Percentiles rank a stretch among this genome's conserved stretches.
phyloP scores from a whole-genome alignment of 2,329 filamentous ascomycete genomes.

The Penicillium sp. region DNA sequence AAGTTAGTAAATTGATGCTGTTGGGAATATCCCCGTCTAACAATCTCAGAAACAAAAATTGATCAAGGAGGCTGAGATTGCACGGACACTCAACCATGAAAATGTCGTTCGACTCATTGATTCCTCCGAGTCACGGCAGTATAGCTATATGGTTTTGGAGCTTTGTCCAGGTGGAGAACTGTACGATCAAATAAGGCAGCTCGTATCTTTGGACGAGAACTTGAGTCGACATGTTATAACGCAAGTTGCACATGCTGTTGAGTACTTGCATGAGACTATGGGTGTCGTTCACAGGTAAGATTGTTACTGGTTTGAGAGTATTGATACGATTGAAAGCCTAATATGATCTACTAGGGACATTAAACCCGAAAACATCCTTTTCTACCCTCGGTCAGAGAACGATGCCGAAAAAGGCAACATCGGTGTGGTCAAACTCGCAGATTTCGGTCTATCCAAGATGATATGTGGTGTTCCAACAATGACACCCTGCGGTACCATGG shows the following conservation, averaged over 20 bases:
- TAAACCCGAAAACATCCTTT: neutral
- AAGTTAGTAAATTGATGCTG: neutral
- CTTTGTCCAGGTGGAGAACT: neutral
- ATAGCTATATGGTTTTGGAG: neutral
- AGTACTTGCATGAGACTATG: neutral
- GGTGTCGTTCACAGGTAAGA: neutral
- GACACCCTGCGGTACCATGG: neutral
- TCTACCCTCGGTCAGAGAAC: neutral
- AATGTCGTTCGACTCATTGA: neutral
- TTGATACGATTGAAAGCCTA: neutral
- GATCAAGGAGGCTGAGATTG: neutral
- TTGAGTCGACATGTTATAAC: neutral
- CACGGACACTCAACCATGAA: neutral
- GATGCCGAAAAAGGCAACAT: neutral
- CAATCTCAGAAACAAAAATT: neutral
- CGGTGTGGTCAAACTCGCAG: neutral
- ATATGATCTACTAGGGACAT: neutral
- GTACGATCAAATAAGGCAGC: neutral
- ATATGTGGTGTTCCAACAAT: neutral
- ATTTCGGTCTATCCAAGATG: neutral
- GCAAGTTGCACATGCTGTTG: neutral
- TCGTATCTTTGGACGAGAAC: neutral
- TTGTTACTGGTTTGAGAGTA: neutral
- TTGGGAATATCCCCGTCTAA: neutral
- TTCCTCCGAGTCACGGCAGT: neutral